These are phyloP conservation scores for Leccinum huronense DNA, from an alignment of 1,284 basidiomycete species.

Conservation along the genomic window DNA sequence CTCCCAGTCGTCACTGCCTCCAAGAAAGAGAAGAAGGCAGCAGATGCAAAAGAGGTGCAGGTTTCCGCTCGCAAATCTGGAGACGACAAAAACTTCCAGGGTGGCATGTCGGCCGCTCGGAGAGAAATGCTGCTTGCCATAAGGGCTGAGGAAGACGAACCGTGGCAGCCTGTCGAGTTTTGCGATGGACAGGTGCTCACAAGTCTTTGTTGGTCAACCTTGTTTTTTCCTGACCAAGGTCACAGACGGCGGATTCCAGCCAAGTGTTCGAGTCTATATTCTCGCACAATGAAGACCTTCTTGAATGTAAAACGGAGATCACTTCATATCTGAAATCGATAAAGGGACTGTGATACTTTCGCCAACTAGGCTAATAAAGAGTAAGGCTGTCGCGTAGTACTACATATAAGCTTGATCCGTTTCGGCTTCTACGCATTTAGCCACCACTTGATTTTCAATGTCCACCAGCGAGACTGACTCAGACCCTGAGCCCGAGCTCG, in stretches of 20 bases:
- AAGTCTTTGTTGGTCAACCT: slow-evolving; percentile 1
- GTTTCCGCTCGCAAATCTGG: slow-evolving; percentile 62
- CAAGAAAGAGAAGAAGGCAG: slow-evolving; percentile 57
- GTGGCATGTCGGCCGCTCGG: slow-evolving; percentile 58
- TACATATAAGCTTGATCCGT: not conserved
- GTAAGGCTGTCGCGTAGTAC: not conserved
- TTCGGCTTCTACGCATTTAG: not conserved
- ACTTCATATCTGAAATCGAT: slow-evolving; percentile 61
- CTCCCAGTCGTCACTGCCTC: slow-evolving; percentile 44
- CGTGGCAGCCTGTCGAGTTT: slow-evolving; percentile 65
- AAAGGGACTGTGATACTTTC: slow-evolving; percentile 44
- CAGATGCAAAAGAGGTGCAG: slow-evolving; percentile 70
- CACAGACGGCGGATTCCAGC: slow-evolving; percentile 56
- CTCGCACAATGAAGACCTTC: slow-evolving; percentile 50
- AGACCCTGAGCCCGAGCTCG: slow-evolving; percentile 35
- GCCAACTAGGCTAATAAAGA: not conserved
- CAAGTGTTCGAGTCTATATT: slow-evolving; percentile 60
- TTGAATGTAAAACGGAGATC: slow-evolving; percentile 62
- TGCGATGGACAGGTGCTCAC: slow-evolving; percentile 55
- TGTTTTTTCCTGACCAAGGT: slow-evolving; percentile 16
- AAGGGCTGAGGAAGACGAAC: slow-evolving; percentile 70
- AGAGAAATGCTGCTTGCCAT: slow-evolving; percentile 73
- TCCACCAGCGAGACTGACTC: slow-evolving; percentile 44
- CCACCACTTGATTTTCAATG: slow-evolving; percentile 22
- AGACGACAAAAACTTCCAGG: slow-evolving; percentile 60